Evolutionary conservation across 2,329 filamentous ascomycete species (phyloP).

Genomic region (Blastomyces parvus): DNA sequence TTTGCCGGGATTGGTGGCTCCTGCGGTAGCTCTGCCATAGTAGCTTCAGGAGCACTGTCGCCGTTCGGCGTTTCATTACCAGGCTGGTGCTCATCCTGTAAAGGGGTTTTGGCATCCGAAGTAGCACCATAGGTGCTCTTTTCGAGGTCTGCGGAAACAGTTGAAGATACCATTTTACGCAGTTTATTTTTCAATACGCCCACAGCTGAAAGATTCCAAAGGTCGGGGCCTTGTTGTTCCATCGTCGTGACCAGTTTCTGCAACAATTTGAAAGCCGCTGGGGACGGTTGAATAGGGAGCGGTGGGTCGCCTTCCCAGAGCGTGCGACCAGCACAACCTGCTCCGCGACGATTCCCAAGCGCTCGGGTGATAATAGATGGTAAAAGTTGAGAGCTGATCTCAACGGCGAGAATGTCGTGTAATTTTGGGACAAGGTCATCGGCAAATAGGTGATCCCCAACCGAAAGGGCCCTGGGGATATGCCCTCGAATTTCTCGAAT

Average conservation of each 20-base stretch:
- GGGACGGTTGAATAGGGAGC: conserved; percentile 69
- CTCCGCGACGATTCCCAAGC: conserved; percentile 36
- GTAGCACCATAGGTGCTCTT: background rate
- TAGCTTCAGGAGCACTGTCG: conserved; percentile 7
- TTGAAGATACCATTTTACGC: conserved; percentile 37
- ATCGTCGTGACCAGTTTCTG: conserved; percentile 57
- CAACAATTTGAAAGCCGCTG: conserved; percentile 62
- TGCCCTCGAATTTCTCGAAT: conserved; percentile 63
- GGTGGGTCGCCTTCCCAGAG: conserved; percentile 74
- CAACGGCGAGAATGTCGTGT: conserved; percentile 51
- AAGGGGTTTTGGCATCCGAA: background rate
- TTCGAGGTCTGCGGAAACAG: conserved; percentile 20
- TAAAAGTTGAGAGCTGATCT: conserved; percentile 38
- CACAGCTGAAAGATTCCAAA: conserved; percentile 69
- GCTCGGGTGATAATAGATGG: conserved; percentile 39
- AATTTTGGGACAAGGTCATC: conserved; percentile 53
- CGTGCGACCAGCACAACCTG: conserved; percentile 49
- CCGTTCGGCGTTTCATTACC: background rate
- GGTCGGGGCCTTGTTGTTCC: conserved; percentile 60
- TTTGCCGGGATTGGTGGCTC: background rate
- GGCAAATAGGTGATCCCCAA: conserved; percentile 43
- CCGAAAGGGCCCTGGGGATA: conserved; percentile 46
- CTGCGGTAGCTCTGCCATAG: background rate
- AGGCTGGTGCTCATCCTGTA: background rate
- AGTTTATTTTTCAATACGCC: conserved; percentile 52